These are phyloP conservation scores for Podospora tetraspora DNA, from an alignment of 495 filamentous ascomycete species.

Conservation along the genomic window DNA sequence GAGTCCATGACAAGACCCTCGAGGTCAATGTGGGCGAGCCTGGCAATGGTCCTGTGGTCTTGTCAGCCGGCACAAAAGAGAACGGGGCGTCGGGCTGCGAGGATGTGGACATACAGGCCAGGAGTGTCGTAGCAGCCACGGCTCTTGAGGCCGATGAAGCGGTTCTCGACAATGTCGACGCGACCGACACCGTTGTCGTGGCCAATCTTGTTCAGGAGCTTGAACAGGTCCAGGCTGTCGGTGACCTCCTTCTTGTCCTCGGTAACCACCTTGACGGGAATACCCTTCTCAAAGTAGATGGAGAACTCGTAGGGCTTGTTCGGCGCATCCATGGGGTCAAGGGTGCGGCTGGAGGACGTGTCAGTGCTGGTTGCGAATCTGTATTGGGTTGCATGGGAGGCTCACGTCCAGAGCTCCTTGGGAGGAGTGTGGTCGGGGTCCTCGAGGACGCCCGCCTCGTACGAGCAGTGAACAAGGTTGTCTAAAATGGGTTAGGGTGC, in stretches of 20 bases:
- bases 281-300: slow-evolving; percentile 77
- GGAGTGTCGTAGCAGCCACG: slow-evolving; percentile 88
- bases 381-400: not conserved
- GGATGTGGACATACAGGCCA: slow-evolving; percentile 19
- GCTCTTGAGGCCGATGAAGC: slow-evolving; percentile 59
- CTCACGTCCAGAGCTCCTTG: slow-evolving; percentile 72
- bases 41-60: slow-evolving; percentile 52
- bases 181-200: slow-evolving; percentile 73
- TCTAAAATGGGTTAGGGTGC: slow-evolving; percentile 34
- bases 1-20: slow-evolving; percentile 83
- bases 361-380: not conserved
- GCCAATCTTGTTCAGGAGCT: slow-evolving; percentile 71
- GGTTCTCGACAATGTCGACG: slow-evolving; percentile 81
- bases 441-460: slow-evolving; percentile 80
- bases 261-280: slow-evolving; percentile 60
- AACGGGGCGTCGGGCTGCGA: too few species aligned
- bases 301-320: slow-evolving; percentile 72
- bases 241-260: slow-evolving; percentile 62
- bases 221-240: slow-evolving; percentile 74
- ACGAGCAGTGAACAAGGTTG: slow-evolving; percentile 87
- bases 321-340: slow-evolving; percentile 71
- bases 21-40: slow-evolving; percentile 73
- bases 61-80: not conserved
- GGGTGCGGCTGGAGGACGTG: slow-evolving; percentile 44
- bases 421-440: slow-evolving; percentile 61